Evolutionary conservation across 441 rosid species (phyloP).

Genomic region (Sinapis alba): DNA sequence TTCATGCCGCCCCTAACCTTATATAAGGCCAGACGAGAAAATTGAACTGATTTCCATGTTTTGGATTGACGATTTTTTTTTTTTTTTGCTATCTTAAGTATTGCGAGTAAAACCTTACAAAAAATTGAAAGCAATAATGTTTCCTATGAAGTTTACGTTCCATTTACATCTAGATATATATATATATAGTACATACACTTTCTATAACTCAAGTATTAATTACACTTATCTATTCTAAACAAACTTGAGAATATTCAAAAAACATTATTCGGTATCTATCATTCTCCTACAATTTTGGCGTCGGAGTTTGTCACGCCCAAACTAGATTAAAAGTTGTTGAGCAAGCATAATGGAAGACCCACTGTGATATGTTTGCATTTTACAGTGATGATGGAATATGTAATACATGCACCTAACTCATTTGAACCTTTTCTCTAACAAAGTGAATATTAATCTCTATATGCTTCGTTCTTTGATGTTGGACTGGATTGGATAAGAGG

Average conservation of each 20-base stretch:
- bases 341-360: too few relatives aligned
- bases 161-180: neutral
- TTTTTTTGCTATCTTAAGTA: neutral
- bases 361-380: too few relatives aligned
- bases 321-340: too few relatives aligned
- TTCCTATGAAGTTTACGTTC: neutral
- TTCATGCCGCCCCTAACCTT: constrained; percentile 24
- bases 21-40: neutral
- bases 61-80: neutral
- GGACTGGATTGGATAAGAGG: too few relatives aligned
- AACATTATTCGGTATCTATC: neutral
- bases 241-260: neutral
- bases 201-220: neutral
- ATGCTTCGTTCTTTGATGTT: too few relatives aligned
- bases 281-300: too few relatives aligned
- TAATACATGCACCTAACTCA: too few relatives aligned
- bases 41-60: neutral
- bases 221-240: neutral
- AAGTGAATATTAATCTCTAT: too few relatives aligned
- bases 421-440: too few relatives aligned
- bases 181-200: neutral
- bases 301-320: too few relatives aligned
- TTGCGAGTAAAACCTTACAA: neutral
- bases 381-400: too few relatives aligned
- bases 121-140: neutral